A percentile compares a stretch with the other conserved stretches of the same genome.
Conservation (phyloP, 2,329 filamentous ascomycete species). For the Cladophialophora exuberans region DNA sequence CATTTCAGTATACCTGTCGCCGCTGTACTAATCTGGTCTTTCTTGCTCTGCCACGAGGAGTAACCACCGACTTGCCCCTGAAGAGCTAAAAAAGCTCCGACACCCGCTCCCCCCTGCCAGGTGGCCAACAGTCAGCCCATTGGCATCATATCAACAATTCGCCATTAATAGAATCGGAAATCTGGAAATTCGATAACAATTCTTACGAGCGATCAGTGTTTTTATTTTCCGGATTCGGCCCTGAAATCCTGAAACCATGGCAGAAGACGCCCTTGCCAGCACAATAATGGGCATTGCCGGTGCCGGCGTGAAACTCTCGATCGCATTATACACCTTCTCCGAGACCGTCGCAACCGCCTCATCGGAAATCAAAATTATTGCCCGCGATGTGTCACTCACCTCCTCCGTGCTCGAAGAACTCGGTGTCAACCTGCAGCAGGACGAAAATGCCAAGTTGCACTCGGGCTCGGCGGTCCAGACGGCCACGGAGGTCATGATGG, state of each 20-base stretch:
- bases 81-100: no score
- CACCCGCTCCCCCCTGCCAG: no score
- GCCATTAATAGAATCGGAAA: no score
- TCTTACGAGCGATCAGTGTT: no score
- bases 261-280: slow-evolving; percentile 8
- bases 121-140: no score
- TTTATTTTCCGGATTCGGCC: no score
- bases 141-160: no score
- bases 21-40: no score
- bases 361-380: slow-evolving; percentile 24
- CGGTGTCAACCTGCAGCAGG: slow-evolving; percentile 32
- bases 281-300: slow-evolving; percentile 14
- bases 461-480: slow-evolving; percentile 28
- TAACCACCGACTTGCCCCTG: no score
- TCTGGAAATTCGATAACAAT: no score
- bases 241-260: slow-evolving; percentile 1
- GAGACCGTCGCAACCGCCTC: slow-evolving; percentile 17
- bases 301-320: slow-evolving; percentile 16
- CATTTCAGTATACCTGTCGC: no score
- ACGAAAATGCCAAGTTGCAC: slow-evolving; percentile 32
- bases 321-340: slow-evolving; percentile 18
- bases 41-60: no score
- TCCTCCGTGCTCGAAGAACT: slow-evolving; percentile 36
- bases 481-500: slow-evolving; percentile 27
- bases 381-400: slow-evolving; percentile 37